These are phyloP conservation scores for Gaeumannomyces tritici DNA, from an alignment of 2,329 filamentous ascomycete species.

Conservation along the genomic window DNA sequence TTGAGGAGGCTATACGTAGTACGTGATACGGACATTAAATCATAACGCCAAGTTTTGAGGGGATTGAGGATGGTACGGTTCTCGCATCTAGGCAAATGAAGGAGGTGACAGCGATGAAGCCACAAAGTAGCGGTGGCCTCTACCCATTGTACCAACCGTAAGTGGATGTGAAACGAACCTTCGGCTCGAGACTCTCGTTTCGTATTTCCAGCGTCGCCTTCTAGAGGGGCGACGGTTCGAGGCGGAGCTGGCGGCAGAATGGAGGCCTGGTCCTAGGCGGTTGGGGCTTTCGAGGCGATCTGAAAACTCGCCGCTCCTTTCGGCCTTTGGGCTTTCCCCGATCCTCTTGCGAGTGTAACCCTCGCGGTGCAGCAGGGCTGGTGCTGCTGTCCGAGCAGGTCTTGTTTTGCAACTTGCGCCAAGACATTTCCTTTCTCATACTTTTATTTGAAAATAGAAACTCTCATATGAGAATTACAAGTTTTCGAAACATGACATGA, in stretches of 20 bases:
- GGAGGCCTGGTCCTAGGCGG: background rate
- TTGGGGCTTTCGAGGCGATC: constrained; percentile 8
- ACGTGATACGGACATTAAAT: background rate
- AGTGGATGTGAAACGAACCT: background rate
- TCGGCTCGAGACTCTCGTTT: background rate
- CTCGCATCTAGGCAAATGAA: background rate
- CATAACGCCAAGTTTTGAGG: background rate
- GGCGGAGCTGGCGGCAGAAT: background rate
- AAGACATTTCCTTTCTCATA: too few species aligned
- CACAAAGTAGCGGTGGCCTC: background rate
- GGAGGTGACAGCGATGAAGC: background rate
- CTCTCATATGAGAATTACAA: background rate
- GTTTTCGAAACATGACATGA: too few species aligned
- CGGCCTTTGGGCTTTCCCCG: constrained; percentile 5
- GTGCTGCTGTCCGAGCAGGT: background rate
- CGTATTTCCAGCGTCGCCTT: background rate
- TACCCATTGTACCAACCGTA: background rate
- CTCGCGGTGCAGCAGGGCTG: background rate
- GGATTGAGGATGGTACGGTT: background rate
- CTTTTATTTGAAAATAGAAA: too few species aligned
- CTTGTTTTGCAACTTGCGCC: background rate
- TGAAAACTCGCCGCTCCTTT: constrained; percentile 9
- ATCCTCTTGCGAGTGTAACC: constrained; percentile 1
- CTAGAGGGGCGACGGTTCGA: background rate
- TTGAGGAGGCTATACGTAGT: background rate